Base-by-base conservation (phyloP, 2,329 filamentous ascomycete genomes). In the Stagonosporopsis cucurbitacearum region DNA sequence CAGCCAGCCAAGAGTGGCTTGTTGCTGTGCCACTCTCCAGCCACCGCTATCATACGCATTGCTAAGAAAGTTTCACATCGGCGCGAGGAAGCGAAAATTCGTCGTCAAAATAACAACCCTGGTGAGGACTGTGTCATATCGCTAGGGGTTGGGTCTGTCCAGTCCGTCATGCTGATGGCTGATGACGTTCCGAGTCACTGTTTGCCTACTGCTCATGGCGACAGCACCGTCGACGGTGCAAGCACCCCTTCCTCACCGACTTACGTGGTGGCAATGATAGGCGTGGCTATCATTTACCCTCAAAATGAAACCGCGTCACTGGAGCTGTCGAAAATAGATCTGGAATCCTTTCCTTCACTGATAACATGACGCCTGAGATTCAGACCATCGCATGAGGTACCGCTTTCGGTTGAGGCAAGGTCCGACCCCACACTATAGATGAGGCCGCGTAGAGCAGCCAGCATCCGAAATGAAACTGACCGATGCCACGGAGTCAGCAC, bases 391-490 rank as follows among this genome's bases (percentile, higher is more conserved):
- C 36, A 41, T 42, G 41, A 46, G 30, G 42, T 15, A 23, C 47
- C 36, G 20, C 32, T 36, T 22, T 13, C 12, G 20, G 37, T 39
- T 25, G 28, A 47, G 32, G 8, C 37, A 43, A 28, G 42, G 26
- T 33, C 35, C 19, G 43, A 56, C 47, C 25, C 53, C 53, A 56
- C 53, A 43, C 30, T 25, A 39, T 33, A 48, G 47, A 56, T 56
- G 53, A 51, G 53, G 47, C 44, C 53, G 53, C 53, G 53, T 51
- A 51, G 53, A 47, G 42, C 53, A 47, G 17, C 8, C 13, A 32
- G 22, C 36, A 56, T 23, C 28, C 30, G 42, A 46, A 50, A 50
- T 40, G 41, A 46, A 25, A n/a, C n/a, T 25, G 30, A 42, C 47
- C 36, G 32, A 50, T 37, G 6, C 4, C 23, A 37, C 23, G 30